Percentiles rank a stretch among this genome's conserved stretches.
These are phyloP conservation scores for Grigorovia transvaalensis DNA, from an alignment of 805 yeast species.

Conservation along the genomic window DNA sequence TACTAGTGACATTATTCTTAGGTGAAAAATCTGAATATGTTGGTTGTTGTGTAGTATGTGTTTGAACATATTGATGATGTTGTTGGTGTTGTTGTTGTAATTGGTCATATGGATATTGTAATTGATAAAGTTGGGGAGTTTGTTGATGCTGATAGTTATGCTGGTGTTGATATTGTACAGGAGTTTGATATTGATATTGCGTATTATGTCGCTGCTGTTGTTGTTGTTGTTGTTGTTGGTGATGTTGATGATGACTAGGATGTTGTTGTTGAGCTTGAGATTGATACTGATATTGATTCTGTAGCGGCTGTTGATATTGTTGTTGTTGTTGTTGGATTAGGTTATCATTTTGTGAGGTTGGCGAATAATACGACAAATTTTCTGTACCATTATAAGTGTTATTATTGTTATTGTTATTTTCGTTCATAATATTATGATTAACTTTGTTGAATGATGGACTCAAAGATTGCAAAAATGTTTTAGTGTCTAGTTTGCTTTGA, in stretches of 20 bases:
- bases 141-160: background rate
- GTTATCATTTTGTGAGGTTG: background rate
- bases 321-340: background rate
- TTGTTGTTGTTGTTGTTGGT: background rate
- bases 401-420: background rate
- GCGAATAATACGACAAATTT: background rate
- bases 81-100: background rate
- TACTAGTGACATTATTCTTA: background rate
- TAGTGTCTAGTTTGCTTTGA: background rate
- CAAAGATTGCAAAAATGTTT: background rate
- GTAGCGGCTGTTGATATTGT: background rate
- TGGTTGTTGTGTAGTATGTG: background rate
- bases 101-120: background rate
- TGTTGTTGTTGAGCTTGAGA: background rate
- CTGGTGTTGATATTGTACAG: background rate
- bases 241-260: background rate
- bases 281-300: background rate
- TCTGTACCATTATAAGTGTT: background rate
- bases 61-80: background rate
- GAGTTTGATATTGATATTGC: background rate
- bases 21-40: background rate
- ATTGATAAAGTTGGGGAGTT: background rate
- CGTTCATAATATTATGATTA: background rate
- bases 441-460: background rate
- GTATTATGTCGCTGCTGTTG: background rate